Evolutionary conservation across 2,329 filamentous ascomycete species (phyloP).

Genomic region (Didymosphaeria variabile): DNA sequence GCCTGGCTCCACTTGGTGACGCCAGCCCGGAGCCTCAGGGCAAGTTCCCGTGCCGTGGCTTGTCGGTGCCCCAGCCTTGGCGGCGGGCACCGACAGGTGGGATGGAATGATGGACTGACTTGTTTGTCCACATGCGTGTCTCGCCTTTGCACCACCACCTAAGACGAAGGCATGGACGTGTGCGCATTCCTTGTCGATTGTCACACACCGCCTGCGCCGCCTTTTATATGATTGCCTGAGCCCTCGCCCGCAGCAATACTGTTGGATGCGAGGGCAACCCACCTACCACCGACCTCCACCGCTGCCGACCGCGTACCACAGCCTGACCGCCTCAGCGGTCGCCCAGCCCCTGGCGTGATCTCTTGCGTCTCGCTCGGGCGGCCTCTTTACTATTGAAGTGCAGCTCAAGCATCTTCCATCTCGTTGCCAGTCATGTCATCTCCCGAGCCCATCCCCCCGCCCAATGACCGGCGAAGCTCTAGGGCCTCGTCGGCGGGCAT

Average conservation of each 20-base stretch:
- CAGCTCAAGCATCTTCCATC: background rate
- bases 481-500: constrained; percentile 39
- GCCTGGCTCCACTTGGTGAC: constrained; percentile 3
- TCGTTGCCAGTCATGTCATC: constrained; percentile 40
- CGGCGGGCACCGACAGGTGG: background rate
- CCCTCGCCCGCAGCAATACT: constrained; percentile 23
- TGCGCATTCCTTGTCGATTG: constrained; percentile 27
- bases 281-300: constrained; percentile 14
- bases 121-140: constrained; percentile 22
- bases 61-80: constrained; percentile 7
- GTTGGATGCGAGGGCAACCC: constrained; percentile 13
- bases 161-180: constrained; percentile 24
- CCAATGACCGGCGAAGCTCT: constrained; percentile 47
- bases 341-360: background rate
- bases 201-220: constrained; percentile 13
- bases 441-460: constrained; percentile 46
- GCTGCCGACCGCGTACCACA: constrained; percentile 14
- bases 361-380: background rate
- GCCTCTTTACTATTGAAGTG: background rate
- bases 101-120: background rate
- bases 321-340: background rate
- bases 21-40: background rate
- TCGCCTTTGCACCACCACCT: constrained; percentile 33
- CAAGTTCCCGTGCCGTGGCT: constrained; percentile 5
- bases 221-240: constrained; percentile 23